Base-by-base conservation (phyloP, 805 yeast genomes). In the Millerago galiae region DNA sequence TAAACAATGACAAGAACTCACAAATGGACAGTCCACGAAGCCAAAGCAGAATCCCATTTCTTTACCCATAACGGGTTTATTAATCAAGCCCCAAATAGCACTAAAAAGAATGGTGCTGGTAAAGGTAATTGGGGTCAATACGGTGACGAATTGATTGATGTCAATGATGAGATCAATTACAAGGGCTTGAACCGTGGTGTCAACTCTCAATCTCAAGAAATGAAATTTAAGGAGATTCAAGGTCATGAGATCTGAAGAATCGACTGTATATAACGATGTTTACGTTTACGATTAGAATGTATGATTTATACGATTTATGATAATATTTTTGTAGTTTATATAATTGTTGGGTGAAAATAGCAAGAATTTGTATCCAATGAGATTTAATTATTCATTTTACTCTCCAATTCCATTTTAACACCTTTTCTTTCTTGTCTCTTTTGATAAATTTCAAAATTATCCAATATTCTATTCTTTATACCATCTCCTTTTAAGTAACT, bases 401-500 rank as follows among this genome's bases (percentile, higher is more conserved):
- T 52, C 53, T 78, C 84, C 38, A 62, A 54, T 51, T 74, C 81
- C 16, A 80, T 67, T 64, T 87, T 85, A 77, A 88, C 80, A 3
- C 95, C 95, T 65, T 93, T 91, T 47, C 80, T 79, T 42, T 76
- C 70, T 64, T 93, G 98, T 57, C 99, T 79, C 53, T 83, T 91
- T 56, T 85, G 88, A 59, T 86, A 93, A 15, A 79, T 73, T 17
- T 73, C 76, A 48, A 83, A 72, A 58, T 85, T 78, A 32, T 69
- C 63, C 54, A 83, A 65, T 6, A 93, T 95, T 21, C 99, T 73
- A 40, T 75, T 67, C 16, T 87, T 84, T 44, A 93, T 88, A 28
- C 78, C 78, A 42, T 75, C 74, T 2, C 88, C 77, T 40, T 81
- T 77, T 60, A 91, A 72, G 44, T 78, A 71, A 42, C 74, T 76